Conservation (phyloP, 169 alveolate species). For the Cryptosporidium meleagridis region DNA sequence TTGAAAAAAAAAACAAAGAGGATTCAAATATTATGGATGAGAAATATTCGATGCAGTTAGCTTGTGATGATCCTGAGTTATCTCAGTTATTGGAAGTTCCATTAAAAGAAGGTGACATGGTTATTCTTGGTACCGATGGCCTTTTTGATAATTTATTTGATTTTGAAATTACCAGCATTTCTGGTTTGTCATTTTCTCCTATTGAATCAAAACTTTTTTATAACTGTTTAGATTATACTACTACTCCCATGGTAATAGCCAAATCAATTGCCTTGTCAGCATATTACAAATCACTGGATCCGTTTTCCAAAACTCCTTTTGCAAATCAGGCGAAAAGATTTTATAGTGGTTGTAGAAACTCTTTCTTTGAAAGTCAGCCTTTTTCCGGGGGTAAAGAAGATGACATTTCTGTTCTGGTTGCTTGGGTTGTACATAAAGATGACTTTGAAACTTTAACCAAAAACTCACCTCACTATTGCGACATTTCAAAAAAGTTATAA, state of each 20-base stretch:
- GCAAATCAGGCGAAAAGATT: conserved; percentile 68
- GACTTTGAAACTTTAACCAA: conserved; percentile 39
- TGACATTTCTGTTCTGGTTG: conserved; percentile 77
- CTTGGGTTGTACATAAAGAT: conserved; percentile 70
- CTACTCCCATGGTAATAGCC: conserved; percentile 68
- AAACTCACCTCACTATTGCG: conserved; percentile 41
- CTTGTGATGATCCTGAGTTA: conserved; percentile 60
- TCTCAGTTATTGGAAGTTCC: conserved; percentile 53
- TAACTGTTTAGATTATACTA: background rate
- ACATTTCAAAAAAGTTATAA: conserved; percentile 16
- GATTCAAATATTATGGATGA: background rate
- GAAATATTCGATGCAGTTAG: background rate
- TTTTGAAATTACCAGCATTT: conserved; percentile 78
- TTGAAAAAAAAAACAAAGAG: conserved; percentile 24
- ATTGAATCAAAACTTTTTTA: conserved; percentile 52
- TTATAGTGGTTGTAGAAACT: conserved; percentile 17
- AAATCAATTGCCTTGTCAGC: conserved; percentile 71
- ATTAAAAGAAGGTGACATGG: conserved; percentile 78
- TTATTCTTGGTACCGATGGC: conserved; percentile 83
- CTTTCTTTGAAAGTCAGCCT: background rate
- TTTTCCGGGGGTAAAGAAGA: conserved; percentile 77
- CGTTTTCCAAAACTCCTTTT: conserved; percentile 61
- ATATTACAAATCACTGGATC: conserved; percentile 54
- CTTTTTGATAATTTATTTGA: conserved; percentile 82
- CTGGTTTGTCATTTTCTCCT: conserved; percentile 49